Conservation (phyloP, 768 basidiomycete genomes). For the Sporobolomyces roseus region DNA sequence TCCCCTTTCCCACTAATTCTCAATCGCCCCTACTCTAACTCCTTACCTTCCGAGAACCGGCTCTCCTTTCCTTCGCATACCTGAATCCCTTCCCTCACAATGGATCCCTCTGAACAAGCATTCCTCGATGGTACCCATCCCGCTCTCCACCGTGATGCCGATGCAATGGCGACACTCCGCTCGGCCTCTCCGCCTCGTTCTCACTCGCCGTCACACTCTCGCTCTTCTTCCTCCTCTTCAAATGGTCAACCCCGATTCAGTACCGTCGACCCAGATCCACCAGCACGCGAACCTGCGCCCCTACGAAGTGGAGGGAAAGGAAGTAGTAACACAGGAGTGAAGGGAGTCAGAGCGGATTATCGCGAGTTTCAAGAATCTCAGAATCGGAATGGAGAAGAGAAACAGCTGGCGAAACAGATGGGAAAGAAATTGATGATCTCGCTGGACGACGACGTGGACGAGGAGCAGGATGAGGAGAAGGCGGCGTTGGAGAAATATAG, state of each 20-base stretch:
- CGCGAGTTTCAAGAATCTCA: constrained; percentile 9
- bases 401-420: constrained; percentile 7
- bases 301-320: constrained; percentile 1
- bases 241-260: constrained; percentile 1
- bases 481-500: constrained; percentile 25
- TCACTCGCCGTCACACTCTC: background rate
- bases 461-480: constrained; percentile 29
- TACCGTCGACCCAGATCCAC: constrained; percentile 27
- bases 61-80: background rate
- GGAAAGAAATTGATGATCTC: constrained; percentile 29
- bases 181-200: constrained; percentile 23
- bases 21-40: too few relatives aligned
- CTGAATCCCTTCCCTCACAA: background rate
- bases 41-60: too few relatives aligned
- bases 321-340: constrained; percentile 43
- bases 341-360: constrained; percentile 45
- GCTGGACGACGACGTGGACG: constrained; percentile 9
- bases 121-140: constrained; percentile 42
- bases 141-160: constrained; percentile 33
- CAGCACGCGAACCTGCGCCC: constrained; percentile 6
- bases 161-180: constrained; percentile 22
- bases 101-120: constrained; percentile 24
- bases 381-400: background rate
- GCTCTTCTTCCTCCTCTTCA: background rate
- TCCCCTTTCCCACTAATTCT: background rate